Conservation (phyloP, 768 basidiomycete genomes). For the Kockovaella imperatae region DNA sequence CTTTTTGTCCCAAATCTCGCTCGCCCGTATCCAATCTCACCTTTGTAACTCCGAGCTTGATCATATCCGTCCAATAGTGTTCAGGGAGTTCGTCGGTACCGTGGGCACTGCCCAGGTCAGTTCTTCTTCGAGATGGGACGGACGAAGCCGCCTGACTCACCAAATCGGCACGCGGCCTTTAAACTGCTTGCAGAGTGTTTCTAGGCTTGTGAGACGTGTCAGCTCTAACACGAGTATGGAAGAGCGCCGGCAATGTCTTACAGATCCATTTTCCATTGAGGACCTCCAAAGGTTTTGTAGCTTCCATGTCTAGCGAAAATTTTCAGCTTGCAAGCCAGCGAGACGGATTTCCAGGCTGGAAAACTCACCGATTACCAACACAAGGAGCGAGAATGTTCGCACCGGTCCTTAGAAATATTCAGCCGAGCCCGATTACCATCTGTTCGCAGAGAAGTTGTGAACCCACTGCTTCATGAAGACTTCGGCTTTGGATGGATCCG, state of each 20-base stretch:
- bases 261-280: slow-evolving; percentile 23
- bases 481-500: slow-evolving; percentile 43
- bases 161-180: slow-evolving; percentile 31
- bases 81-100: slow-evolving; percentile 45
- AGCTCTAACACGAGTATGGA: not conserved
- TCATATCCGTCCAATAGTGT: slow-evolving; percentile 35
- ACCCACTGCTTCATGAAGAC: slow-evolving; percentile 42
- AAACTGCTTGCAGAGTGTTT: slow-evolving; percentile 24
- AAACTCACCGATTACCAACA: slow-evolving; percentile 43
- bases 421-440: not conserved
- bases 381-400: slow-evolving; percentile 45
- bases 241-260: not conserved
- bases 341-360: too few relatives aligned
- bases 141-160: not conserved
- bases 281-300: slow-evolving; percentile 40
- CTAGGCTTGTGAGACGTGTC: slow-evolving; percentile 10
- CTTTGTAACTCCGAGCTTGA: slow-evolving; percentile 41
- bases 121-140: not conserved
- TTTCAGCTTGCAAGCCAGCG: not conserved
- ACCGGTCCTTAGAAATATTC: slow-evolving; percentile 27
- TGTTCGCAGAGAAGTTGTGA: not conserved
- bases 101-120: slow-evolving; percentile 18
- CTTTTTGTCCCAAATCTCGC: not conserved
- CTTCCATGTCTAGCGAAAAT: slow-evolving; percentile 28
- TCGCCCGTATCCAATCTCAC: slow-evolving; percentile 18